Base-by-base conservation (phyloP, 2,329 filamentous ascomycete genomes). In the Fusarium avenaceum region DNA sequence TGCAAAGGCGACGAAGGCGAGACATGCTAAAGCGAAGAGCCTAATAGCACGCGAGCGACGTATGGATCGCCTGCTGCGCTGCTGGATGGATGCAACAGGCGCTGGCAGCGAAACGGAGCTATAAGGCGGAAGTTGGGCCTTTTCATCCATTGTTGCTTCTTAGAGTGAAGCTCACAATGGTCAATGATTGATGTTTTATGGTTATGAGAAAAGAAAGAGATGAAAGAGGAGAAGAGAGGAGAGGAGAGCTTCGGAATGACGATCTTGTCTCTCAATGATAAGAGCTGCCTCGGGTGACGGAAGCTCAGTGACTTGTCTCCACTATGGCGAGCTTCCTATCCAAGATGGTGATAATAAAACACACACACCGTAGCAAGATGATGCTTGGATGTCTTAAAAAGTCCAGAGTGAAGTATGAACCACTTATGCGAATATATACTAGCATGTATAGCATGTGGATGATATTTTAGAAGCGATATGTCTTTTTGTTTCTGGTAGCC, bases 1-100 rank as follows among this genome's bases (percentile, higher is more conserved):
- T 0, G 82, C 80, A 54, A 82, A 81, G n/a, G 78, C 83, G 44
- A 85, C 83, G 63, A 87, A 85, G 30, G 77, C 77, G n/a, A 88
- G 76, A 65, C 81, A 85, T 10, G 80, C 80, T 7, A 87, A 66
- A 8, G 75, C 80, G 42, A 84, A 73, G 55, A 84, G 72, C 40
- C 80, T 80, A 52, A 86, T 65, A 4, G 75, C 78, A 35, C 83
- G 80, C 11, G 81, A 83, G 38, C 83, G 81, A 52, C 84, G 80
- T 35, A 82, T 54, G 32, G 75, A 46, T 20, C 69, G 76, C 43
- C 69, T 72, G 22, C 71, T 63, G 26, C 74, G 76, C 24, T 66
- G 46, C 6, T 59, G 64, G 40, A 38, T 38, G 35, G 35, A 38
- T 10, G 59, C 52, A 19, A 61, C 43, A 26, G 72, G 72, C 3